These are phyloP conservation scores for Tephrocybe rancida DNA, from an alignment of 768 basidiomycete species.

Conservation along the genomic window DNA sequence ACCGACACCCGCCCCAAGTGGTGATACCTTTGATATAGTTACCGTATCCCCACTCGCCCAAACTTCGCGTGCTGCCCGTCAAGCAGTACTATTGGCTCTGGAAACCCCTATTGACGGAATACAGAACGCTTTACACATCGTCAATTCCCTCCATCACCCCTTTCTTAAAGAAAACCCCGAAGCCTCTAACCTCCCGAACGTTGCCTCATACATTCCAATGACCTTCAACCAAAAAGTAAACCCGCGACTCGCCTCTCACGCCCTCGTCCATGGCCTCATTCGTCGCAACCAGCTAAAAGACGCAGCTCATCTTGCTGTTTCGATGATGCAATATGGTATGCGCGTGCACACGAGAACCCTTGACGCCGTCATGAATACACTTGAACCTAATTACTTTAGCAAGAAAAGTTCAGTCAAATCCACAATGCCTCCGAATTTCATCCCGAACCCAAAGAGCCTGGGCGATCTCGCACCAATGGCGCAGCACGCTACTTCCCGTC, in stretches of 20 bases:
- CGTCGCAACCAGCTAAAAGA: conserved; percentile 47
- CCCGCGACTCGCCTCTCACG: conserved; percentile 62
- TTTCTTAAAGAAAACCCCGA: conserved; percentile 21
- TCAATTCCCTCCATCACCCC: conserved; percentile 59
- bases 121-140: conserved; percentile 54
- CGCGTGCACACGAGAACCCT: conserved; percentile 52
- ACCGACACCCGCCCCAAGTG: too few relatives aligned
- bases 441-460: conserved; percentile 24
- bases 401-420: neutral
- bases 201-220: conserved; percentile 38
- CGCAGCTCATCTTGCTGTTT: conserved; percentile 49
- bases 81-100: conserved; percentile 52
- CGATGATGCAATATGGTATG: conserved; percentile 58
- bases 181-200: conserved; percentile 15
- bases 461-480: conserved; percentile 36
- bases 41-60: conserved; percentile 17
- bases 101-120: conserved; percentile 35
- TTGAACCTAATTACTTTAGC: conserved; percentile 13
- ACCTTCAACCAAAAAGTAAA: conserved; percentile 54
- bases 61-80: conserved; percentile 26
- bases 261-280: conserved; percentile 65
- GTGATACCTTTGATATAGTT: neutral
- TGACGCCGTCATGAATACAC: conserved; percentile 39
- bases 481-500: conserved; percentile 40
- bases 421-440: conserved; percentile 11